Evolutionary conservation across 306 rosid genomes (phyloP), one percentile per base, ranked within the genome.

Genomic region (Quercus parvula): DNA sequence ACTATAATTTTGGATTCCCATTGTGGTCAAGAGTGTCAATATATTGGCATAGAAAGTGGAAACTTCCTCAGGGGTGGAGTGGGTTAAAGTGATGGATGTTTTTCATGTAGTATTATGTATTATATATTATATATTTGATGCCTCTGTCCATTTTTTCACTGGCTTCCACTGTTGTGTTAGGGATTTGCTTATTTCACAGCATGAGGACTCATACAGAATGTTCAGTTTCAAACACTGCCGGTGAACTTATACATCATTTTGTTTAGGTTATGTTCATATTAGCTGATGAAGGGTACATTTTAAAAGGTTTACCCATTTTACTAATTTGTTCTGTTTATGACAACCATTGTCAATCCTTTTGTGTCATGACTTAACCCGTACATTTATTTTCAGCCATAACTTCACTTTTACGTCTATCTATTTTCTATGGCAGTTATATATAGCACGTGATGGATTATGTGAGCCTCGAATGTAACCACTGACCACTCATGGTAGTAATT

Each of bases 41-140:
- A 78, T 96, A 89, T 85, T 96, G 99, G 99, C 99, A 96, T 78
- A 87, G 93, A 79, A 93, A 89, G 79, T 96, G 99, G 99, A 88
- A 78, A 85, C 87, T 96, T 76, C 98, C 99, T 81, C 84, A 78
- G 82, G 97, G 93, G 6, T 90, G 89, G 92, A 88, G 70, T 63
- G 78, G 59, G 28, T 84, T 55, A 77, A 86, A 82, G 84, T 78
- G 82, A 83, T 76, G 54, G 75, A 80, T 73, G 46, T 78, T 64
- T 71, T 33, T 58, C 41, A 79, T 82, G 73, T 72, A 72, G 73
- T 74, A 74, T 77, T 84, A 78, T 74, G 78, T 83, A 63, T 81
- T 70, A 77, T 74, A 76, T 83, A 63, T 81, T 70, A 77, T 73
- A 85, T 83, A 84, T 62, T 58, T 76, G 79, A 87, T 61, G 70